Percentiles rank a stretch among this genome's conserved stretches.
phyloP scores from a whole-genome alignment of 805 yeast species.

The Starmerella kuoi region DNA sequence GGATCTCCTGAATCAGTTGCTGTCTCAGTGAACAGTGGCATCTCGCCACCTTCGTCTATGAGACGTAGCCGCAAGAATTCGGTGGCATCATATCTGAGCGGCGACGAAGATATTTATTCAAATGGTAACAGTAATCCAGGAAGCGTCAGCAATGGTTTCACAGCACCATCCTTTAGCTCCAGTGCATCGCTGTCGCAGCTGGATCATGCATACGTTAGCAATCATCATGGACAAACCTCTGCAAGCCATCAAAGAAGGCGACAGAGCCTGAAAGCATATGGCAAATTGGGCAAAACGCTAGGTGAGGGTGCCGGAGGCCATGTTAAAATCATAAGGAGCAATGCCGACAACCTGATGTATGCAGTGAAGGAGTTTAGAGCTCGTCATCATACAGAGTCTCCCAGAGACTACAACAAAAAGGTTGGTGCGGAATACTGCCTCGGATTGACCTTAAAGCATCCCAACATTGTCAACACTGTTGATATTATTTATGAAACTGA shows the following conservation, averaged over 20 bases:
- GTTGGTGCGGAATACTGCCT: conserved; percentile 91
- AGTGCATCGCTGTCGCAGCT: conserved; percentile 9
- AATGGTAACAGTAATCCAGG: conserved; percentile 3
- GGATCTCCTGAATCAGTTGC: conserved; percentile 19
- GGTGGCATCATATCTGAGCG: conserved; percentile 22
- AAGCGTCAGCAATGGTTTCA: neutral
- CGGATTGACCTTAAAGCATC: conserved; percentile 79
- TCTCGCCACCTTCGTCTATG: conserved; percentile 5
- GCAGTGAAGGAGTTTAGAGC: conserved; percentile 90
- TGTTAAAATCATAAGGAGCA: conserved; percentile 60
- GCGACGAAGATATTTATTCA: conserved; percentile 23
- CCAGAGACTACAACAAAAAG: conserved; percentile 79
- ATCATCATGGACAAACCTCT: conserved; percentile 2
- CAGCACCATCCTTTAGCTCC: conserved; percentile 1
- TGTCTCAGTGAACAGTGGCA: neutral
- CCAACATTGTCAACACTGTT: conserved; percentile 80
- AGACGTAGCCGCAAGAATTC: conserved; percentile 25
- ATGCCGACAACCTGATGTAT: conserved; percentile 56
- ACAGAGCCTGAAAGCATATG: conserved; percentile 43
- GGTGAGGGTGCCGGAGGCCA: conserved; percentile 96
- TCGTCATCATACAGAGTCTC: conserved; percentile 57
- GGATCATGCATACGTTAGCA: conserved; percentile 12
- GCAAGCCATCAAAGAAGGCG: conserved; percentile 1
- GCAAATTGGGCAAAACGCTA: conserved; percentile 69
- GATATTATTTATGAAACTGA: conserved; percentile 85